Percentiles rank a stretch among this genome's conserved stretches.
Conservation (phyloP, 306 rosid species). For the Fagus sylvatica region DNA sequence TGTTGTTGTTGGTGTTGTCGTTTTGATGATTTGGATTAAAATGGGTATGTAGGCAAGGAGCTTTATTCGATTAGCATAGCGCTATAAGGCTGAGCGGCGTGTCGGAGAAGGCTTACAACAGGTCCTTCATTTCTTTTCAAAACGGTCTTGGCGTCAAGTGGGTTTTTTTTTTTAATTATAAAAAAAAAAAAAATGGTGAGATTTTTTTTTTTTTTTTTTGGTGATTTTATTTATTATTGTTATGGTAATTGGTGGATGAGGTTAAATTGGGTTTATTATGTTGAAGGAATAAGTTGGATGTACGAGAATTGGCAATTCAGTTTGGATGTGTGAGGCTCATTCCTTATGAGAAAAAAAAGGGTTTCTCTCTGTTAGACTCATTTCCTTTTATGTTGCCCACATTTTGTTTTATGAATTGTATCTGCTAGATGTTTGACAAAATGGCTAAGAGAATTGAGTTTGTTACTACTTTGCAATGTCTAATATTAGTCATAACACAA, state of each 20-base stretch:
- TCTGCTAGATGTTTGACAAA: conserved; percentile 44
- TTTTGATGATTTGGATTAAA: background rate
- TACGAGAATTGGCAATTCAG: conserved; percentile 80
- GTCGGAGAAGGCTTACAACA: conserved; percentile 81
- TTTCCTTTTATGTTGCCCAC: background rate
- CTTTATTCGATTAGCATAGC: conserved; percentile 61
- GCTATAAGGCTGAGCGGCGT: conserved; percentile 74
- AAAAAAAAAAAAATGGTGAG: too few species aligned
- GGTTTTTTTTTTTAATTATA: conserved; percentile 33
- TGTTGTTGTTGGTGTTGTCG: background rate
- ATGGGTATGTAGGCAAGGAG: conserved; percentile 36
- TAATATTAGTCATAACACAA: too few species aligned
- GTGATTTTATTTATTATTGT: background rate
- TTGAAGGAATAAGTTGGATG: conserved; percentile 69
- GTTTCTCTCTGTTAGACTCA: conserved; percentile 62
- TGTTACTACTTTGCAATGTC: background rate
- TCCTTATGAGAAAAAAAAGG: conserved; percentile 60
- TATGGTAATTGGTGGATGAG: background rate
- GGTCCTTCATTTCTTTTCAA: conserved; percentile 79
- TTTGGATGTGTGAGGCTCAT: conserved; percentile 85
- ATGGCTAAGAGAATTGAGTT: conserved; percentile 14
- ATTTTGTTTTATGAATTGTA: background rate
- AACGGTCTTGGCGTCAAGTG: conserved; percentile 83
- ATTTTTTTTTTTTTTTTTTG: background rate
- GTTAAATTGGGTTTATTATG: conserved; percentile 7